Evolutionary conservation across 352 stramenopile species (phyloP).

Genomic region (Phytophthora tubulina): DNA sequence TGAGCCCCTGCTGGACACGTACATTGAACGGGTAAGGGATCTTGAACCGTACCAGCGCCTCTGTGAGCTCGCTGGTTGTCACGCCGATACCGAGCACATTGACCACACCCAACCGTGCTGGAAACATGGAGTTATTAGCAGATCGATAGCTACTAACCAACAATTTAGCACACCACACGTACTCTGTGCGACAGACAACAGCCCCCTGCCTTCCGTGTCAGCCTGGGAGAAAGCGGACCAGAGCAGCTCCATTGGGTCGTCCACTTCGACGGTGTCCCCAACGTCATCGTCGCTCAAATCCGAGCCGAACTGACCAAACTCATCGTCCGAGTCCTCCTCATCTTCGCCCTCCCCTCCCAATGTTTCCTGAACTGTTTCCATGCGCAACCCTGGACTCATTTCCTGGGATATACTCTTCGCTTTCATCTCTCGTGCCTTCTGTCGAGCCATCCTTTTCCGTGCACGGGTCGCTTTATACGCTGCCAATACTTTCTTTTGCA

Average conservation of each 20-base stretch:
- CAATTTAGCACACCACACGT: slow-evolving; percentile 16
- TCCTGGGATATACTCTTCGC: slow-evolving; percentile 34
- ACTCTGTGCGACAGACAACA: slow-evolving; percentile 67
- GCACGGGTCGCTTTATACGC: slow-evolving; percentile 73
- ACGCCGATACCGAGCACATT: slow-evolving; percentile 71
- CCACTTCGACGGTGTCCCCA: slow-evolving; percentile 55
- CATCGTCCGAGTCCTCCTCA: slow-evolving; percentile 51
- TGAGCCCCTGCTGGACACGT: not conserved
- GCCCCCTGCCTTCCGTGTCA: slow-evolving; percentile 47
- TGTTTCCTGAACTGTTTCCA: slow-evolving; percentile 73
- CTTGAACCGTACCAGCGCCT: slow-evolving; percentile 43
- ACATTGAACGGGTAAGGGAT: slow-evolving; percentile 54
- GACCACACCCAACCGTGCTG: slow-evolving; percentile 71
- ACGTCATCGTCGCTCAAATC: slow-evolving; percentile 60
- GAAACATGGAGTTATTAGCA: slow-evolving; percentile 2
- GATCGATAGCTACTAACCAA: not conserved
- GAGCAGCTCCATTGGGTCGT: slow-evolving; percentile 72
- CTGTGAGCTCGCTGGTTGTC: slow-evolving; percentile 47
- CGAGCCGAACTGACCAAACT: slow-evolving; percentile 57
- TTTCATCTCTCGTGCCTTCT: slow-evolving; percentile 61
- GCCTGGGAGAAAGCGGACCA: slow-evolving; percentile 72
- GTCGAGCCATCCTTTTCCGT: slow-evolving; percentile 68
- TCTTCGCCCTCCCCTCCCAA: slow-evolving; percentile 39
- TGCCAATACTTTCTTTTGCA: slow-evolving; percentile 78
- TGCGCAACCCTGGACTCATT: slow-evolving; percentile 36